phyloP scores from a whole-genome alignment of 176 grass and related monocot species.

The Miscanthus lutarioriparius region DNA sequence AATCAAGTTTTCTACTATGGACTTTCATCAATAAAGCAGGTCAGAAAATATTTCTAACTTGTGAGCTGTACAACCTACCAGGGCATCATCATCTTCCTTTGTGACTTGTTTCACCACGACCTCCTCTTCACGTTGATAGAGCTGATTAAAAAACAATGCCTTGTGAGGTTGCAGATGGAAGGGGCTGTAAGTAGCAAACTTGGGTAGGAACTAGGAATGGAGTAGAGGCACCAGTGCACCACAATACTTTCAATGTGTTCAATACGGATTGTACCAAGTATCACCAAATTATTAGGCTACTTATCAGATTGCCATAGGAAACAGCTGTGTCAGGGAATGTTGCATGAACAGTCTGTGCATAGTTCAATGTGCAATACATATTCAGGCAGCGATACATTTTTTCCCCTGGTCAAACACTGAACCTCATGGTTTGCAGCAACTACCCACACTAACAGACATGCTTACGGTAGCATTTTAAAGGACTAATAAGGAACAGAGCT shows the following conservation, averaged over 20 bases:
- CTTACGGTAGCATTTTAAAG: not conserved
- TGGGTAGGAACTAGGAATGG: not conserved
- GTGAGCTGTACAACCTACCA: conserved; percentile 36
- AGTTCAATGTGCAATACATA: not conserved
- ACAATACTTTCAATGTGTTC: not conserved
- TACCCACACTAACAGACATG: not conserved
- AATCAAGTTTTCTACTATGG: not conserved
- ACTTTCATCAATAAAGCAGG: not conserved
- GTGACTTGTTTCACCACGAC: conserved; percentile 56
- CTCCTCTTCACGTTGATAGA: conserved; percentile 64
- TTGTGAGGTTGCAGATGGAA: not conserved
- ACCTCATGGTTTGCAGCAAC: not conserved
- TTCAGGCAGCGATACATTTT: not conserved
- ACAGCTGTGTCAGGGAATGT: not conserved
- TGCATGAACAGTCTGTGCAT: not conserved
- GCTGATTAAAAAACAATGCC: conserved; percentile 38
- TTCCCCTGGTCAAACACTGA: not conserved
- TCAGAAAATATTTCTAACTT: not conserved
- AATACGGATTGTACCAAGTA: not conserved
- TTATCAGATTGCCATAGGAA: not conserved
- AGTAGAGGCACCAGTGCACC: not conserved
- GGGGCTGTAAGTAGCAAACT: conserved; percentile 1
- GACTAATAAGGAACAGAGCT: not conserved
- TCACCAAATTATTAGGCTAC: not conserved
- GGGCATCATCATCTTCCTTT: conserved; percentile 47